phyloP scores from a whole-genome alignment of 2,329 filamentous ascomycete species.

The Aureobasidium leucospermi region DNA sequence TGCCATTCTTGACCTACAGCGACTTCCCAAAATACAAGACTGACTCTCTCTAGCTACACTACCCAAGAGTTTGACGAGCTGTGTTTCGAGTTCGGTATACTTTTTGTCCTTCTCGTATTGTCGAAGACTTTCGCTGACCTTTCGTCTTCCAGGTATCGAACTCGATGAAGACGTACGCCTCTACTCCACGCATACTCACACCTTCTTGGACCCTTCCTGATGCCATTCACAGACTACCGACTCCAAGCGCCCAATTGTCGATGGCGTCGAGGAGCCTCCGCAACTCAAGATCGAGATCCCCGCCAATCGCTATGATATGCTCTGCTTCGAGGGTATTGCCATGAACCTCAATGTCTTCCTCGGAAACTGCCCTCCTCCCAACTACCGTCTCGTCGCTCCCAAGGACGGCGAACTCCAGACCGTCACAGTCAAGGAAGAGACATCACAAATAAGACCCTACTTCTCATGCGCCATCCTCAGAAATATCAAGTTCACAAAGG shows the following conservation, averaged over 20 bases:
- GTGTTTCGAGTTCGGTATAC: slow-evolving; percentile 85
- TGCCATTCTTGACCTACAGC: not conserved
- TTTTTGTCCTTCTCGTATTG: slow-evolving; percentile 14
- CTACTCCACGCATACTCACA: not conserved
- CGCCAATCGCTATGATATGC: slow-evolving; percentile 84
- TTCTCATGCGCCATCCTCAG: slow-evolving; percentile 85
- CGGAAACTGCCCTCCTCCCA: slow-evolving; percentile 65
- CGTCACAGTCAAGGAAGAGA: slow-evolving; percentile 72
- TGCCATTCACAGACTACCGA: slow-evolving; percentile 51
- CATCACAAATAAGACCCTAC: slow-evolving; percentile 72
- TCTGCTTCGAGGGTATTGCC: slow-evolving; percentile 94
- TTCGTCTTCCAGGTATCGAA: slow-evolving; percentile 53
- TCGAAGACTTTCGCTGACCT: not conserved
- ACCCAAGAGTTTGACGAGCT: slow-evolving; percentile 90
- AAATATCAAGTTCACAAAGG: slow-evolving; percentile 84
- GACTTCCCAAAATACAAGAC: slow-evolving; percentile 18
- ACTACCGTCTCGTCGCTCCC: slow-evolving; percentile 69
- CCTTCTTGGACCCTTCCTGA: not conserved
- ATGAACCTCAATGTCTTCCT: slow-evolving; percentile 95
- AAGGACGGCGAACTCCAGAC: slow-evolving; percentile 66
- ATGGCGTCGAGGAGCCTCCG: slow-evolving; percentile 76
- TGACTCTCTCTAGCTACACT: slow-evolving; percentile 55
- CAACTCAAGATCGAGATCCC: slow-evolving; percentile 98
- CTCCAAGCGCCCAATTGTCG: slow-evolving; percentile 62
- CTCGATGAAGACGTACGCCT: slow-evolving; percentile 69